Base-by-base conservation (phyloP, 768 basidiomycete species). In the Amanita rubescens region DNA sequence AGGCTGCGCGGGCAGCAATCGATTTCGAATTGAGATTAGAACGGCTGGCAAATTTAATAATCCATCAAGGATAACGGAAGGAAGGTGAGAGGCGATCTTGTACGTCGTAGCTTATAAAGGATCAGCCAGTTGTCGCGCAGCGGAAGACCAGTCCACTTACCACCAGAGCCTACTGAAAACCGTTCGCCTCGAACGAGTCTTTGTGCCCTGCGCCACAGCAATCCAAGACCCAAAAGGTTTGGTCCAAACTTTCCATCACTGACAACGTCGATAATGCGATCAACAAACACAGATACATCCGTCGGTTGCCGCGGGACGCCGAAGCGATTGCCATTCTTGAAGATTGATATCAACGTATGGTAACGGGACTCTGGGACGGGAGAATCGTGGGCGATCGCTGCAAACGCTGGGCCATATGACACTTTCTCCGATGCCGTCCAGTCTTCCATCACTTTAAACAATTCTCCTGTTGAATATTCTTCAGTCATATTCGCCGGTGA, bases 101-200 rank as follows among this genome's bases (percentile, higher is more conserved):
- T 90, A 90, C 5, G 87, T 88, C 32, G 71, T 69, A 4, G 87
- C 90, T 88, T 59, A n/a, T 43, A 37, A 51, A 10, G 33, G 15
- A 51, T 38, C 12, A 57, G 49, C 22, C 58, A 55, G 38, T 48
- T 12, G 19, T 14, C n/a, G 10, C 44, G 7, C 43, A 38, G 48
- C 32, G 42, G 27, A 17, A 37, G 15, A 22, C 30, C 27, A 44
- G 19, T 22, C 0, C 17, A 68, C 79, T 60, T 62, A 91, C 89
- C 87, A 67, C 90, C 90, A 48, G 90, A 84, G 54, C 90, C 90
- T 52, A 92, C 69, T 17, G 81, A 77, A 61, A 88, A 79, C 34
- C 87, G 68, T 51, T 87, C 79, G 2, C 89, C 87, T 30, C 78
- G 75, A 24, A 85, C 60, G 75, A 81, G 81, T 57, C 81, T 76